These are phyloP conservation scores for Anacardium occidentale DNA, from an alignment of 345 rosid species.

Conservation along the genomic window DNA sequence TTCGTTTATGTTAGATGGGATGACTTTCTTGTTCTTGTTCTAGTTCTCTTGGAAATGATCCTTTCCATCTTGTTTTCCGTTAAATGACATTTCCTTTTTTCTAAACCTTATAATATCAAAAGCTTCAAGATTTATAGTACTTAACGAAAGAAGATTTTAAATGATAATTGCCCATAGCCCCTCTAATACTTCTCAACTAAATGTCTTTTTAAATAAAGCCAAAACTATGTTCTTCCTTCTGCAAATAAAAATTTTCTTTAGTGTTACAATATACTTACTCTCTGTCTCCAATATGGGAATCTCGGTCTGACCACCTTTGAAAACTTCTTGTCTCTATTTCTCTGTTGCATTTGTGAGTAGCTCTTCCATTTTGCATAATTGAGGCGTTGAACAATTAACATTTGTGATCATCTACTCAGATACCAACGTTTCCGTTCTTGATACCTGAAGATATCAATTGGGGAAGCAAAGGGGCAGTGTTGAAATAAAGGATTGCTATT, in stretches of 20 bases:
- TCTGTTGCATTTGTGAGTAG: not conserved
- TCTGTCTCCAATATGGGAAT: not conserved
- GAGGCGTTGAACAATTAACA: too few species aligned
- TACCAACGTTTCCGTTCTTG: constrained; percentile 14
- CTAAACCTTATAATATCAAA: constrained; percentile 17
- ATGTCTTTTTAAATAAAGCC: not conserved
- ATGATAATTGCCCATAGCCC: not conserved
- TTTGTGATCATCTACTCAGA: constrained; percentile 15
- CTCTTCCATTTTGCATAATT: too few species aligned
- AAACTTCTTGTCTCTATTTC: not conserved
- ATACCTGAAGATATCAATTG: not conserved
- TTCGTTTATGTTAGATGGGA: constrained; percentile 22
- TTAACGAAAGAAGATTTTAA: too few species aligned
- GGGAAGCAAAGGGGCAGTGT: not conserved
- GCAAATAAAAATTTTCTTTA: not conserved
- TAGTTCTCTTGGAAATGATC: constrained; percentile 26
- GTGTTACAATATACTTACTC: not conserved
- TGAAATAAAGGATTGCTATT: not conserved
- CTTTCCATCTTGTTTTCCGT: constrained; percentile 16
- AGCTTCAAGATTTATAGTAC: not conserved
- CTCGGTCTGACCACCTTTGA: not conserved
- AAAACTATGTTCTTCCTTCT: not conserved
- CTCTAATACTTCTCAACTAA: not conserved
- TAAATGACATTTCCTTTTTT: constrained; percentile 21
- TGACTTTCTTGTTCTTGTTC: constrained; percentile 8